phyloP scores from a whole-genome alignment of 768 basidiomycete species.

The Termitomyces sp. region DNA sequence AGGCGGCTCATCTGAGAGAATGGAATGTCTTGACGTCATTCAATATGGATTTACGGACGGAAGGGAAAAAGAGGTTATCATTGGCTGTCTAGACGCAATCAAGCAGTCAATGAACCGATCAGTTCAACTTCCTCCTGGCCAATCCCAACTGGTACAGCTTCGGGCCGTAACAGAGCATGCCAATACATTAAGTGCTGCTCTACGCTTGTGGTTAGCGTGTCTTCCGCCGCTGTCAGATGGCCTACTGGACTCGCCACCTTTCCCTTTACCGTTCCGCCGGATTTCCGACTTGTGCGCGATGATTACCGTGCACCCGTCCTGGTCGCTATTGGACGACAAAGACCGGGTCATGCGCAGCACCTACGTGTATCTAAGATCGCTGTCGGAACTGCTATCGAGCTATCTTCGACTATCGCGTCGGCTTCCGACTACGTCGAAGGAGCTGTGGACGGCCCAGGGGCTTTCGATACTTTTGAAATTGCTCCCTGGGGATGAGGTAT shows the following conservation, averaged over 20 bases:
- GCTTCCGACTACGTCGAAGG: conserved; percentile 47
- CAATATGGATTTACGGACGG: conserved; percentile 35
- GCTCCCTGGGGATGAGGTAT: conserved; percentile 72
- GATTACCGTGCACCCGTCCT: conserved; percentile 46
- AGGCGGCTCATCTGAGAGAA: conserved; percentile 61
- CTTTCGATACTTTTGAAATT: conserved; percentile 49
- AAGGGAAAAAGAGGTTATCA: conserved; percentile 31
- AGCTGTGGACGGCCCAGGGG: conserved; percentile 65
- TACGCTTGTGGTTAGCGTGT: conserved; percentile 65
- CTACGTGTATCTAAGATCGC: conserved; percentile 40
- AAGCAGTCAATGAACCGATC: conserved; percentile 21
- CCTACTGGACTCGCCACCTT: conserved; percentile 45
- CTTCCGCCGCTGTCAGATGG: conserved; percentile 36
- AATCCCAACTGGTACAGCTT: conserved; percentile 15
- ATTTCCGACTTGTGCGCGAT: conserved; percentile 48
- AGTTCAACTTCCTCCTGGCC: conserved; percentile 7
- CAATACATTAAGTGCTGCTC: conserved; percentile 35
- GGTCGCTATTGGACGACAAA: conserved; percentile 29
- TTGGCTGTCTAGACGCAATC: conserved; percentile 27
- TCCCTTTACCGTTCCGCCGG: conserved; percentile 50
- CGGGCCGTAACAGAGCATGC: conserved; percentile 29
- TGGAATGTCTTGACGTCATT: conserved; percentile 28
- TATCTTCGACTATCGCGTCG: conserved; percentile 57
- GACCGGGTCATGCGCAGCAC: conserved; percentile 14
- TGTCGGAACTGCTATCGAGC: conserved; percentile 45